Base-by-base conservation (phyloP, 2,329 filamentous ascomycete species). In the Cyphellophora europaea region DNA sequence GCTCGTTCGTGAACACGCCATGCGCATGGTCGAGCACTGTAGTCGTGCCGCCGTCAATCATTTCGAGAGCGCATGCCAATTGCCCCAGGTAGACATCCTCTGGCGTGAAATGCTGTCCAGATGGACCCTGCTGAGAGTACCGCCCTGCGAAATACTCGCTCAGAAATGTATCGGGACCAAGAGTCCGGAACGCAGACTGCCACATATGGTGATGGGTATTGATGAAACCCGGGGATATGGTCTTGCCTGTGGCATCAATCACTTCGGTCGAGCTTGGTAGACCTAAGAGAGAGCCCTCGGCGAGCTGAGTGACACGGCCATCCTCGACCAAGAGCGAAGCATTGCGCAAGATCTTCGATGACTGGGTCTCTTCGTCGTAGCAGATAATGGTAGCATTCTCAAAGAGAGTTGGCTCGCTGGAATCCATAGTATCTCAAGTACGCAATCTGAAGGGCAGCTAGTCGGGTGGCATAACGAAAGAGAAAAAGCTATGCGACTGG, bases 61-160 rank as follows among this genome's bases (percentile, higher is more conserved):
- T 37, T 31, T 45, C 44, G 12, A 45, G 35, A 28, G 32, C 36
- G 8, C 44, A 40, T 3, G 36, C 34, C 25, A 45, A 27, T 25
- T 47, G 40, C 23, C 62, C 61, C 54, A 62, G 63, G 46, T 64
- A 67, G 4, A 65, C 44, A 31, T 69, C 66, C 5, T 58, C 51
- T 3, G 56, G 43, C 3, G 37, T 44, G 39, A 58, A 62, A 32
- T 59, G 44, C 32, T 65, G 64, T 17, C 62, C 62, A 30, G 50
- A 45, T 4, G 53, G 44, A 11, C 48, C 52, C 12, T 51, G 52
- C 16, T 54, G 48, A 16, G 58, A 49, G 32, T 65, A 65, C 17
- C 62, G 62, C 29, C 50, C 44, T 4, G 53, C 42, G 49, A 64
- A 50, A 40, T 67, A 66, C n/a, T 62, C 51, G 2, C 66, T 27